These are phyloP conservation scores for Phaffia australis DNA, from an alignment of 768 basidiomycete genomes.

Conservation along the genomic window DNA sequence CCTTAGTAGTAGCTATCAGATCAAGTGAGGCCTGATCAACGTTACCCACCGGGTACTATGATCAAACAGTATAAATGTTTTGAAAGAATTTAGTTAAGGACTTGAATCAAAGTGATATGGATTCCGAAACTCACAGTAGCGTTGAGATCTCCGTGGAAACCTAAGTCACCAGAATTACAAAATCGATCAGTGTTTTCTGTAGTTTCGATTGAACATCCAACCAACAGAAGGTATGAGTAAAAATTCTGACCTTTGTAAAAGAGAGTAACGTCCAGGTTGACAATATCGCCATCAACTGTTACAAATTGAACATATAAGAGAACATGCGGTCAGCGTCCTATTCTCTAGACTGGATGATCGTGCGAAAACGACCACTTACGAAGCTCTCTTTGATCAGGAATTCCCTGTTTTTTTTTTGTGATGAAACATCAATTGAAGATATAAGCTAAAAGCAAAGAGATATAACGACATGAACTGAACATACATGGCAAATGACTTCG, in stretches of 20 bases:
- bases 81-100: constrained; percentile 1
- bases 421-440: background rate
- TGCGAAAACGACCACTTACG: background rate
- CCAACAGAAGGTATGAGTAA: background rate
- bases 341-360: background rate
- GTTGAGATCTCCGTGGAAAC: constrained; percentile 68
- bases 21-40: constrained; percentile 63
- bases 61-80: constrained; percentile 9
- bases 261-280: constrained; percentile 60
- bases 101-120: background rate
- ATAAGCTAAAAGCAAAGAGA: no score
- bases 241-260: constrained; percentile 33
- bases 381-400: constrained; percentile 57
- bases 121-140: constrained; percentile 26
- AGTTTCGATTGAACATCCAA: background rate
- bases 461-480: constrained; percentile 11
- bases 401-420: constrained; percentile 52
- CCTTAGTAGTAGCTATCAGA: constrained; percentile 69
- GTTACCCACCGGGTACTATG: constrained; percentile 64
- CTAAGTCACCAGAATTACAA: constrained; percentile 39
- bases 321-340: background rate
- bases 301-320: constrained; percentile 45
- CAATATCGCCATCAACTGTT: constrained; percentile 75
- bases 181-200: background rate
- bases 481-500: constrained; percentile 80